Base-by-base conservation (phyloP, 768 basidiomycete species). In the Auriculariales sp. region DNA sequence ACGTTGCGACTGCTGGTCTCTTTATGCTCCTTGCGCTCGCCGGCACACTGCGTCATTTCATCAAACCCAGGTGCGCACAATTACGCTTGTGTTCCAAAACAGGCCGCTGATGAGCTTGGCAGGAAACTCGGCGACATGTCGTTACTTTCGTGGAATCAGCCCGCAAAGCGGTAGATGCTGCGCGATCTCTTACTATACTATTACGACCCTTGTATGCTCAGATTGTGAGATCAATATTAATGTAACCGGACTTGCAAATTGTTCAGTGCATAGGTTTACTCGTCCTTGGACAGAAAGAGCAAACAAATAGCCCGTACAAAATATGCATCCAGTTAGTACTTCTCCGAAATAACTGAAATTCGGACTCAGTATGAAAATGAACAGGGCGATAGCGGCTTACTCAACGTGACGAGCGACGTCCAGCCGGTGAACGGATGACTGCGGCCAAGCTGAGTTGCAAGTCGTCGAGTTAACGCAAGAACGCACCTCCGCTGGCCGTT, bases 361-460 rank as follows among this genome's bases (percentile, higher is more conserved):
- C 17, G 7, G 27, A 24, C 14, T 42, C 29, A 35, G n/a, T 14
- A 35, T 19, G 6, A 39, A 39, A 33, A 10, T 11, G 34, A 30
- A 30, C 14, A 47, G 25, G 39, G 15, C 22, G 25, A 47, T n/a
- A 42, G 28, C 19, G 14, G 73, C 89, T 71, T 64, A 94, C 91
- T 91, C 57, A 94, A 66, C 28, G 88, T 79, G 22, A 89, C 76
- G 36, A 94, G 69, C 39, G 91, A 90, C 25, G 92, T 93, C 93
- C 92, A 95, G 9, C 93, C 93, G 10, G 93, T 95, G 68, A 97
- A 98, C 0, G 93, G 92, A 64, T 94, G 90, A 58, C 92, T 92
- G 58, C 15, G 33, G 10, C 44, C 48, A 51, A 25, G 34, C 50
- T 44, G 19, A 42, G 48, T n/a, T 12, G 22, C 29, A 47, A 46